Base-by-base conservation (phyloP, 78 protist genomes). In the Dictyostelium brefeldianum region DNA sequence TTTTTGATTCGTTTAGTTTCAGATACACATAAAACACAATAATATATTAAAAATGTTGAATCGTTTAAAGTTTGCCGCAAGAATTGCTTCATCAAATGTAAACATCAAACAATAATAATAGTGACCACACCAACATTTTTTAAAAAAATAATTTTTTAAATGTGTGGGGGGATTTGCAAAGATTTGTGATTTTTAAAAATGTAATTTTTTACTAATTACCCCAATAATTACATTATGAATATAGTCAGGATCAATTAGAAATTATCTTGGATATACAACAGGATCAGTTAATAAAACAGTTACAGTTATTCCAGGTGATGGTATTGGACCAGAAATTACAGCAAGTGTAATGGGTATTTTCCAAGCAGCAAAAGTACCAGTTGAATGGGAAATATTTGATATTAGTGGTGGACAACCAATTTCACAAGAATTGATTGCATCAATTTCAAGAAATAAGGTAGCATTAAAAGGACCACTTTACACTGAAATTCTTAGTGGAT, bases 321-420 rank as follows among this genome's bases (percentile, higher is more conserved):
- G 98, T 64, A 85, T 95, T 62, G 98, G 98, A 43, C 96, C 91
- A 74, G 98, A 97, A 81, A 67, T 97, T 48, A 80, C 97, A 53
- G 80, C 77, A 20, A 62, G 95, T 46, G 96, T 93, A 20, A 77
- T 69, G 80, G 89, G 78, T 67, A 87, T 97, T 29, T 94, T 92
- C 79, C 80, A 90, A 87, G 96, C 96, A 25, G 96, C 96, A 1
- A 80, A 87, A 48, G 97, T 81, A 41, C 97, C 97, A 64, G 64
- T 95, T 48, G 97, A 90, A 41, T 95, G 91, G 81, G 97, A 95
- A 69, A 57, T 50, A 6, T 73, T 95, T 69, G 94, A 90, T 75
- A 31, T 89, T 81, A 53, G 74, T 54, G 82, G 90, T 74, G 93
- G 93, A 11, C 67, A 87, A 65, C 67, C 83, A 59, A 59, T 87